phyloP scores from a whole-genome alignment of 139 green algal species.

The Tetraselmis striata region DNA sequence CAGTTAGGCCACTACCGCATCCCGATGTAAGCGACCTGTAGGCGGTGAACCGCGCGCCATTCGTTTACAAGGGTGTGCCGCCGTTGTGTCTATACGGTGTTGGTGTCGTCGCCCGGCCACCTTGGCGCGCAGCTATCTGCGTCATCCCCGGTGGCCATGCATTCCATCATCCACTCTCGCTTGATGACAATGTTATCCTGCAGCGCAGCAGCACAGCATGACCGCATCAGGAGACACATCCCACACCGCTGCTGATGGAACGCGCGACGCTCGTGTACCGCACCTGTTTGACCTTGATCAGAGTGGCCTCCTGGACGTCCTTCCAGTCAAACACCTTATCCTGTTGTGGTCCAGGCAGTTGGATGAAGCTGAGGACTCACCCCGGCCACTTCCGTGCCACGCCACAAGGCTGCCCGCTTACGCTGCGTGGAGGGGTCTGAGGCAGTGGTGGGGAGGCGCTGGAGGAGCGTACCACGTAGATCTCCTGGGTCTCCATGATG shows the following conservation, averaged over 20 bases:
- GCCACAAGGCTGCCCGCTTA: too few relatives aligned
- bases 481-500: background rate
- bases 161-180: background rate
- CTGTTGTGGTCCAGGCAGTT: too few relatives aligned
- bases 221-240: background rate
- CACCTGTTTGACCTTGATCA: background rate
- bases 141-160: background rate
- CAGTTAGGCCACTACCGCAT: too few relatives aligned
- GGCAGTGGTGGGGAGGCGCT: background rate
- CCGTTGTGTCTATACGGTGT: too few relatives aligned
- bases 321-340: background rate
- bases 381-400: too few relatives aligned
- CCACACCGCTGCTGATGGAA: background rate
- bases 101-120: background rate
- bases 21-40: too few relatives aligned
- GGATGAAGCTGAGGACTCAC: too few relatives aligned
- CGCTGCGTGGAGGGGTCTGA: too few relatives aligned
- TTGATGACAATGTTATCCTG: background rate
- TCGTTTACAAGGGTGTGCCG: too few relatives aligned
- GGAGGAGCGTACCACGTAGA: background rate
- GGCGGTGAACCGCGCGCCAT: too few relatives aligned
- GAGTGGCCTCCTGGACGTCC: background rate
- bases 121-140: background rate
- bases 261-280: too few relatives aligned
- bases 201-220: background rate